phyloP scores from a whole-genome alignment of 2,329 filamentous ascomycete genomes.

The Sporothrix brasiliensis region DNA sequence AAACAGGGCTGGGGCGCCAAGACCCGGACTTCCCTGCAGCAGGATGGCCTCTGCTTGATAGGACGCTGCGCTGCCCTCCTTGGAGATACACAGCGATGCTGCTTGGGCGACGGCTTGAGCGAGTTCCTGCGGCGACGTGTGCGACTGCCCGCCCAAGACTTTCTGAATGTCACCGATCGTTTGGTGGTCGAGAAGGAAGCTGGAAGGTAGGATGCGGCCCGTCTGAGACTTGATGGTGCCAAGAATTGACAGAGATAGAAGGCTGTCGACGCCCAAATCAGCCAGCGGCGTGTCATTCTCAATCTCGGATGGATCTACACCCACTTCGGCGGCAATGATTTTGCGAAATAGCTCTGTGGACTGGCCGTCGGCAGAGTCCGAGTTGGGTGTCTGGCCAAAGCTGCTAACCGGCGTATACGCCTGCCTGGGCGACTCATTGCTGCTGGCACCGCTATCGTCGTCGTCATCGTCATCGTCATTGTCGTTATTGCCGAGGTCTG shows the following conservation, averaged over 20 bases:
- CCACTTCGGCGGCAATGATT: constrained; percentile 22
- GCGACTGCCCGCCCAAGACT: constrained; percentile 5
- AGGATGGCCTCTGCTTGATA: not conserved
- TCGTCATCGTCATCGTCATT: not conserved
- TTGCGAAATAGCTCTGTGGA: constrained; percentile 19
- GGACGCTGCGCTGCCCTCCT: not conserved
- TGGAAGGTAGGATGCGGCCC: not conserved
- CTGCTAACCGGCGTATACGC: constrained; percentile 13
- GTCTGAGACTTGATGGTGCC: constrained; percentile 6
- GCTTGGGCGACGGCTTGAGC: not conserved
- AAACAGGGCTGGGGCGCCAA: not conserved
- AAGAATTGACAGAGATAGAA: constrained; percentile 11
- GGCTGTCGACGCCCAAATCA: constrained; percentile 10
- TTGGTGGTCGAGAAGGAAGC: constrained; percentile 12
- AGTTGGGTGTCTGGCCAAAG: constrained; percentile 20
- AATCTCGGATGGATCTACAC: not conserved
- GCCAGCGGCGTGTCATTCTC: constrained; percentile 10
- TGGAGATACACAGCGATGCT: not conserved
- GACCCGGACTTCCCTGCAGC: not conserved
- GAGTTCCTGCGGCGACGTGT: not conserved
- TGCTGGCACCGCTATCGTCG: not conserved
- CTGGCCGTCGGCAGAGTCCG: not conserved
- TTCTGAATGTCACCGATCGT: constrained; percentile 11
- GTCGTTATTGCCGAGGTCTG: not conserved
- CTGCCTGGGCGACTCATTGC: not conserved